Evolutionary conservation across 805 yeast genomes (phyloP), one percentile per base, ranked within the genome.

Genomic region (Candida ficus): DNA sequence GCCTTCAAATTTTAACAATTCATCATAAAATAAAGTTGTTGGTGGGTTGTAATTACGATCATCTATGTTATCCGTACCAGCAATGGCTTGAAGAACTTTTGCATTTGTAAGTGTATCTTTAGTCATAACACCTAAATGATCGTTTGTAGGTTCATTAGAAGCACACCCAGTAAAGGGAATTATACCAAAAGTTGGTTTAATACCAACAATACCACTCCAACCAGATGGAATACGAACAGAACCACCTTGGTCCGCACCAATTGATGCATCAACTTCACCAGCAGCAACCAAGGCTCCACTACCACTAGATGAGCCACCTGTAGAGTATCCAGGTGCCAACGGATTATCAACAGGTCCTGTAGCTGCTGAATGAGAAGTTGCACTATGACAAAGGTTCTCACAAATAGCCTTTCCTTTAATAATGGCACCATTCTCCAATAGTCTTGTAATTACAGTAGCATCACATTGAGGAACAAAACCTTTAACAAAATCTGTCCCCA

Each of bases 31-130:
- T n/a, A 19, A 25, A 5, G 26, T 28, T 3, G 14, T 35, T 4
- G 9, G 6, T 12, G 21, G 7, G 14, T 27, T 35, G n/a, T 35
- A 42, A 43, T 65, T 69, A 39, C 37, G 34, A 29, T 37, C 39
- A 37, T 37, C 34, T 17, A 37, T 29, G 19, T 35, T 35, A 28
- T 35, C 38, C n/a, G 38, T 35, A 9, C 38, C 38, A 9, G 38
- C 31, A 20, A 35, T 14, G 9, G 38, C 38, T 14, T 35, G 38
- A 10, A 35, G 25, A 7, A 35, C 32, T 20, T 28, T 27, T 3
- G 38, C 38, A 35, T 35, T 35, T 3, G 38, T 35, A n/a, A 35
- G 20, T 8, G 28, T 32, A 21, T 35, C 38, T 28, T 28, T 35
- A 3, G 38, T 35, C 38, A 35, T 27, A 10, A 35, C 38, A 21